Evolutionary conservation across 129 eudicot genomes (phyloP).

Genomic region (Solidago caesia): DNA sequence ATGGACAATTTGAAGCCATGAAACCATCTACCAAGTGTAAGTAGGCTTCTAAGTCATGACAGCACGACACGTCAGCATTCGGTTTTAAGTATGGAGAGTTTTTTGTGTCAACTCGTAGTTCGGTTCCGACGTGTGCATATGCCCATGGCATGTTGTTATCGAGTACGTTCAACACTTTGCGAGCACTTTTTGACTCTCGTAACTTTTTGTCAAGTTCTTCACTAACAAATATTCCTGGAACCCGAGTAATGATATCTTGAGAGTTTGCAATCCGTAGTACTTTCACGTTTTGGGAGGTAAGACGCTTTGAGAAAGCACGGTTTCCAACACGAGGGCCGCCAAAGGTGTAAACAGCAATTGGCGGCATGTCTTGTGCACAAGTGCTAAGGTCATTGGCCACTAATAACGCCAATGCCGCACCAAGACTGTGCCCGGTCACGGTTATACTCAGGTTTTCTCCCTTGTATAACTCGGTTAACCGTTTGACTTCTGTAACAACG

Average conservation of each 20-base stretch:
- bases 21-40: conserved; percentile 89
- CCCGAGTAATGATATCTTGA: conserved; percentile 81
- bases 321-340: conserved; percentile 97
- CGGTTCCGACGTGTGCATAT: conserved; percentile 73
- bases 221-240: conserved; percentile 91
- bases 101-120: conserved; percentile 71
- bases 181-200: conserved; percentile 40
- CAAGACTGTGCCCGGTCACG: conserved; percentile 91
- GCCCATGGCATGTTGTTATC: conserved; percentile 94
- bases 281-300: conserved; percentile 53
- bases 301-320: conserved; percentile 55
- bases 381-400: conserved; percentile 75
- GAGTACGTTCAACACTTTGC: conserved; percentile 42
- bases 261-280: conserved; percentile 69
- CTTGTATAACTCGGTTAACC: conserved; percentile 61
- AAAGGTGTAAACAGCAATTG: conserved; percentile 86
- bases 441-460: conserved; percentile 77
- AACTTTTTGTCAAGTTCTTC: conserved; percentile 71
- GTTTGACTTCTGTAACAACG: conserved; percentile 51
- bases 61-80: conserved; percentile 87
- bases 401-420: conserved; percentile 86
- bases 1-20: conserved; percentile 76
- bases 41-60: conserved; percentile 96
- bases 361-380: conserved; percentile 49
- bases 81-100: conserved; percentile 79